Base-by-base conservation (phyloP, 768 basidiomycete genomes). In the Kwoniella dendrophila region DNA sequence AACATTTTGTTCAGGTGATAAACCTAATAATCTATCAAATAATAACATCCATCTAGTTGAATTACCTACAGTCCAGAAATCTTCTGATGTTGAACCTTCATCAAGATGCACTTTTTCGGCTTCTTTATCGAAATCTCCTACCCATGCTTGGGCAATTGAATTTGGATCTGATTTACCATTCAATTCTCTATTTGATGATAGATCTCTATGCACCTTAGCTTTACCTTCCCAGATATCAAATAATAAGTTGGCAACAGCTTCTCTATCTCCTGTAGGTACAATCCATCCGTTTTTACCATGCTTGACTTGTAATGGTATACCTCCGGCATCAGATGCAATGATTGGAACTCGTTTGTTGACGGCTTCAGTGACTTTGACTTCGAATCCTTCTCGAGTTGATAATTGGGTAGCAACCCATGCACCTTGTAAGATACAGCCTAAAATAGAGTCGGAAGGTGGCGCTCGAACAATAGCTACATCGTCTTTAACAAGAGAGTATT, bases 351-450 rank as follows among this genome's bases (percentile, higher is more conserved):
- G 89, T 30, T 90, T 86, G 79, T 94, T 90, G 54, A 97, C 83
- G n/a, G 90, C 91, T 81, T 76, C 75, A 48, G 91, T 92, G 51
- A 94, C 92, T 79, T 97, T 97, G 80, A 97, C 91, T 75, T 97
- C 94, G 81, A 96, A 97, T 29, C 94, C 94, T 81, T 97, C 94
- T 59, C 71, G 88, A 45, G 89, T 88, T 53, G 90, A 92, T 45
- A 97, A 86, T 79, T 97, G 94, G 50, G 92, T 84, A 3, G 90
- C 92, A 60, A 94, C 88, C 82, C 90, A 88, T 45, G 90, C 85
- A 68, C 93, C 94, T 54, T 89, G 87, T 85, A 96, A 85, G 69
- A 96, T 83, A 8, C 89, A 88, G 68, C 95, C 92, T 62, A 97
- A 83, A 52, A 95, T 88, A 87, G 71, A 51, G 45, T 70, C 62